Base-by-base conservation (phyloP, 2,329 filamentous ascomycete species). In the Trichoderma harzianum region DNA sequence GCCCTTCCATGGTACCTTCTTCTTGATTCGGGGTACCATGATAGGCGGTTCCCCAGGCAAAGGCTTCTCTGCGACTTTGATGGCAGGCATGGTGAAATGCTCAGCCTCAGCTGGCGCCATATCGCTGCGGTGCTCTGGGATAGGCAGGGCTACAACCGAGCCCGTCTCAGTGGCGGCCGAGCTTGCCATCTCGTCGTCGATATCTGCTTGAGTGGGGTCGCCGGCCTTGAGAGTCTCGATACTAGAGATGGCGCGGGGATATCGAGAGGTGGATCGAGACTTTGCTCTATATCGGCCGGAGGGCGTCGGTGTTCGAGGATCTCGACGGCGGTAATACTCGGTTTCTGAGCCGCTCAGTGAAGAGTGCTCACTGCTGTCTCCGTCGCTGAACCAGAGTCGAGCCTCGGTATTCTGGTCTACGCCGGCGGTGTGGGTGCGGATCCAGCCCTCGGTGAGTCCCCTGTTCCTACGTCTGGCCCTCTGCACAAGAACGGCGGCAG, bases 401-500 rank as follows among this genome's bases (percentile, higher is more conserved):
- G 89, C 89, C 79, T 96, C 93, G 36, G 87, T 88, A 75, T 90
- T 87, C 75, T 86, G 87, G 75, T 91, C 89, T 36, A 36, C 34
- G 74, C 88, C 88, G n/a, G 91, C 88, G n/a, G 93, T 90, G 78
- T 95, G 93, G 73, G 93, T 92, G 73, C 92, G 91, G 75, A 96
- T 94, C 93, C 93, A 95, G 84, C 94, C 92, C 80, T 95, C 92
- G 0, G 92, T 94, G 69, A 95, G 87, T 72, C 91, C 90, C 75
- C 86, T 84, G 18, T 86, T 83, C 70, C 87, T 85, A 78, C 90
- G 83, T 78, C 89, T 83, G 63, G 86, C 89, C 75, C 89, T 86
- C 76, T 91, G 91, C 62, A 88, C 88, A 73, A 91, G 86, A 28
- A 91, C 88, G 11, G 88, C 87, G 32, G 89, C 89, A 10, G 88